phyloP scores from a whole-genome alignment of 805 yeast species.

The Wickerhamiella qilinensis region DNA sequence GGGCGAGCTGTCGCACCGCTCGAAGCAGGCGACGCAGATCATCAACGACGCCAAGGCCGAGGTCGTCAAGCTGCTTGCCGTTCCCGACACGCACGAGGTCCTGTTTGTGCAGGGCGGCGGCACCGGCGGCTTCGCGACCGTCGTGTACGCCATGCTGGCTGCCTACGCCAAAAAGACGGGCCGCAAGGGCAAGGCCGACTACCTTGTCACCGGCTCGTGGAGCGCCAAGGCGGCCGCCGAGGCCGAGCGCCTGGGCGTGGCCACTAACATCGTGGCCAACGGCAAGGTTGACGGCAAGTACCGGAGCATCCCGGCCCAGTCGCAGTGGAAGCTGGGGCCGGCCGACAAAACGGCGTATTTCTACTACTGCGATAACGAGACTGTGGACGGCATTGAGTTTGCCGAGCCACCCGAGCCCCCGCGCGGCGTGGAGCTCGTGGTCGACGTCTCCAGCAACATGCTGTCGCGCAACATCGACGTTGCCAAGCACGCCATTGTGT shows the following conservation, averaged over 20 bases:
- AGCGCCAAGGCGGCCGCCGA: slow-evolving; percentile 77
- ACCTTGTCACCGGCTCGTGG: slow-evolving; percentile 89
- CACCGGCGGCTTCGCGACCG: slow-evolving; percentile 83
- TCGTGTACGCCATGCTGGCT: slow-evolving; percentile 70
- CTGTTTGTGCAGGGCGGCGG: slow-evolving; percentile 98
- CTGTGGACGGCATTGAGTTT: slow-evolving; percentile 90
- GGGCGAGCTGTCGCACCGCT: slow-evolving; percentile 94
- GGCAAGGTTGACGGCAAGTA: slow-evolving; percentile 46
- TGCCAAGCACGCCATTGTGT: slow-evolving; percentile 67
- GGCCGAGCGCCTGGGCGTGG: slow-evolving; percentile 67
- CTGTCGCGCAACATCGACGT: slow-evolving; percentile 70
- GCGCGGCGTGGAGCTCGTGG: slow-evolving; percentile 64
- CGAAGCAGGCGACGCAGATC: slow-evolving; percentile 61
- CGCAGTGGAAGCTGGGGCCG: slow-evolving; percentile 43
- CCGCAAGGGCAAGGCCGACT: slow-evolving; percentile 64
- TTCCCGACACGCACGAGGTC: slow-evolving; percentile 89
- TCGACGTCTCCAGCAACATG: slow-evolving; percentile 90
- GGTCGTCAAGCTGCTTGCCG: slow-evolving; percentile 43
- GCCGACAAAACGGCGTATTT: slow-evolving; percentile 64
- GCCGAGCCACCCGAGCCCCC: slow-evolving; percentile 37
- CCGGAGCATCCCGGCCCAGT: slow-evolving; percentile 48
- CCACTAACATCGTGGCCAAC: slow-evolving; percentile 51
- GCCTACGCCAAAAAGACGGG: slow-evolving; percentile 57
- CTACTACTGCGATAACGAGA: slow-evolving; percentile 91
- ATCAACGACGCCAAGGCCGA: slow-evolving; percentile 62